phyloP scores from a whole-genome alignment of 164 flowering plant genomes.

The Amborella trichopoda region DNA sequence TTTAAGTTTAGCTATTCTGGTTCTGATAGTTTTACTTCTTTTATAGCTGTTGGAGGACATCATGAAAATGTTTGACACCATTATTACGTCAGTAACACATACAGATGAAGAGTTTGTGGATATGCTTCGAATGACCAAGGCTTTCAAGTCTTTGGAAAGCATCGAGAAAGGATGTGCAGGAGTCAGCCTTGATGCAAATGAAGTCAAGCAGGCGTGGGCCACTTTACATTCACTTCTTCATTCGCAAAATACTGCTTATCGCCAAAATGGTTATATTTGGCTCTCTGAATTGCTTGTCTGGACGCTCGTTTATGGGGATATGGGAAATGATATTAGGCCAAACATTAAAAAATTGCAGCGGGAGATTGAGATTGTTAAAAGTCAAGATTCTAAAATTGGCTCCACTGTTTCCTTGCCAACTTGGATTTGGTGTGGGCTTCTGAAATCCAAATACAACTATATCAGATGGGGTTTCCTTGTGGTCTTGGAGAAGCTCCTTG shows the following conservation, averaged over 20 bases:
- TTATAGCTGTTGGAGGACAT: slow-evolving; percentile 78
- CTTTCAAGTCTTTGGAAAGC: slow-evolving; percentile 37
- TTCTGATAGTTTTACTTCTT: too few relatives aligned
- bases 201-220: slow-evolving; percentile 69
- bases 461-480: slow-evolving; percentile 89
- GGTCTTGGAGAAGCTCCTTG: slow-evolving; percentile 82
- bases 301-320: slow-evolving; percentile 48
- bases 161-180: slow-evolving; percentile 31
- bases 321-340: slow-evolving; percentile 35
- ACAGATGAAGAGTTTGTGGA: slow-evolving; percentile 66
- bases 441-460: slow-evolving; percentile 63
- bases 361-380: slow-evolving; percentile 48
- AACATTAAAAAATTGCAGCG: slow-evolving; percentile 50
- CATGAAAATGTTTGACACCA: slow-evolving; percentile 49
- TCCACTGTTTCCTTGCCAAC: slow-evolving; percentile 60
- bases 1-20: too few relatives aligned
- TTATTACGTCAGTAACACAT: slow-evolving; percentile 60
- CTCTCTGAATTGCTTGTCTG: slow-evolving; percentile 77
- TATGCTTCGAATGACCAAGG: slow-evolving; percentile 61
- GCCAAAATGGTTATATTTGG: slow-evolving; percentile 93
- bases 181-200: slow-evolving; percentile 17
- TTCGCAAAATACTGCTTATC: slow-evolving; percentile 62
- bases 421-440: slow-evolving; percentile 82
- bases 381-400: slow-evolving; percentile 38
- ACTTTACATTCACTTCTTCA: slow-evolving; percentile 96